Conservation (phyloP, 768 basidiomycete genomes). For the Galerina sulciceps region DNA sequence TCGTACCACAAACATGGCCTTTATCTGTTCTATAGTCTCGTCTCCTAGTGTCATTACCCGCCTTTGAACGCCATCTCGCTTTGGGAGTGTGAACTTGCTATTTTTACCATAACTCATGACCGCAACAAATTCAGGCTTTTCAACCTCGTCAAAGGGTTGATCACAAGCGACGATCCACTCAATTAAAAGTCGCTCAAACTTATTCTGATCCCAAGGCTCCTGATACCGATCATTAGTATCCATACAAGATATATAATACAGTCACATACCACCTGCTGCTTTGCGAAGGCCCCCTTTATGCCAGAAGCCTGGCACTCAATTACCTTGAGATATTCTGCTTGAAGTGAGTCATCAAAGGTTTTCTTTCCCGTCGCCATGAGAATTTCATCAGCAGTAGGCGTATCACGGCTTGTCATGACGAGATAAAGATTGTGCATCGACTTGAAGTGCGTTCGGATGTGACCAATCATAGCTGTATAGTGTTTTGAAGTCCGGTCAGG, state of each 20-base stretch:
- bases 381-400: not conserved
- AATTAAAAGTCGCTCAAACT: slow-evolving; percentile 14
- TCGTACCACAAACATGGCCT: slow-evolving; percentile 22
- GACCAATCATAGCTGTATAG: slow-evolving; percentile 3
- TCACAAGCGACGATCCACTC: slow-evolving; percentile 17
- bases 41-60: slow-evolving; percentile 23
- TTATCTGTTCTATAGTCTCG: slow-evolving; percentile 8
- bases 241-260: too few relatives aligned
- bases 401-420: not conserved
- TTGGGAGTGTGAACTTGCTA: not conserved
- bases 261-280: not conserved
- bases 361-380: slow-evolving; percentile 4
- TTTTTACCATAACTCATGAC: slow-evolving; percentile 6
- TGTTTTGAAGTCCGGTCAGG: too few relatives aligned
- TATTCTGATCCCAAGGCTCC: slow-evolving; percentile 8
- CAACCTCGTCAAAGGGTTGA: slow-evolving; percentile 20
- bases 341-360: not conserved
- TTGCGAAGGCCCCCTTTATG: not conserved
- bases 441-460: not conserved
- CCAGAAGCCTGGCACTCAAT: not conserved
- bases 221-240: too few relatives aligned
- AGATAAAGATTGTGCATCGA: slow-evolving; percentile 7
- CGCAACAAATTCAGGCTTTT: slow-evolving; percentile 6
- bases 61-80: not conserved
- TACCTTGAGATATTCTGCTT: not conserved